These are phyloP conservation scores for Diaporthe citriasiana DNA, from an alignment of 2,329 filamentous ascomycete species.

Conservation along the genomic window DNA sequence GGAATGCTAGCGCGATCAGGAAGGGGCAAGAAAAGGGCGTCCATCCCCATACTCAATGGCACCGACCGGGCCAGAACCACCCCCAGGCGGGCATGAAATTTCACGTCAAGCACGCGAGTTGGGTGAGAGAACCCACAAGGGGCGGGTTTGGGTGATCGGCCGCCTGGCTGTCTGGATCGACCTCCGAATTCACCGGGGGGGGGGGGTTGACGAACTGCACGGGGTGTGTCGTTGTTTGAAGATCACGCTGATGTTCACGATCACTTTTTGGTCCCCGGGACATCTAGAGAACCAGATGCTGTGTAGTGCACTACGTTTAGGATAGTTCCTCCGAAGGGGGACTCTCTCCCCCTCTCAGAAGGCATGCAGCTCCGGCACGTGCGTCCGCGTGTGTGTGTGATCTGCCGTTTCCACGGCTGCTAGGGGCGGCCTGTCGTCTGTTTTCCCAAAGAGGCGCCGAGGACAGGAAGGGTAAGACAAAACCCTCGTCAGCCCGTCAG, in stretches of 20 bases:
- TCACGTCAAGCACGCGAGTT: neutral
- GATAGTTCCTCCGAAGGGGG: neutral
- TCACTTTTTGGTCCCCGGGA: no score
- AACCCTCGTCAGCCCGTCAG: no score
- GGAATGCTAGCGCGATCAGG: slow-evolving; percentile 16
- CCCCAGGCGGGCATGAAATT: neutral
- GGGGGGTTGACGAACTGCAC: no score
- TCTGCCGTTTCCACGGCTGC: slow-evolving; percentile 31
- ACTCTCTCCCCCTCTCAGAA: neutral
- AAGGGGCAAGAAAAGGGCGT: neutral
- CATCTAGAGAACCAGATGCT: no score
- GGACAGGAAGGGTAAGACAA: neutral
- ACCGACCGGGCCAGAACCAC: neutral
- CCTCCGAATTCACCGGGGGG: neutral
- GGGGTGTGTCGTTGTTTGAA: neutral
- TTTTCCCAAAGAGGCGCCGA: slow-evolving; percentile 1
- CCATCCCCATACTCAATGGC: neutral
- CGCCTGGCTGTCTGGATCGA: neutral
- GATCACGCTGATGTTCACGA: neutral
- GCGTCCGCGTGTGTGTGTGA: neutral
- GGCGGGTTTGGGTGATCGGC: slow-evolving; percentile 3
- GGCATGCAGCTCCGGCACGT: neutral
- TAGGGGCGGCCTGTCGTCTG: neutral
- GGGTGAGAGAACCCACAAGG: neutral
- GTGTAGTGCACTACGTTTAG: no score